phyloP scores from a whole-genome alignment of 1,284 basidiomycete genomes.

The Cutaneotrichosporon spelunceum region DNA sequence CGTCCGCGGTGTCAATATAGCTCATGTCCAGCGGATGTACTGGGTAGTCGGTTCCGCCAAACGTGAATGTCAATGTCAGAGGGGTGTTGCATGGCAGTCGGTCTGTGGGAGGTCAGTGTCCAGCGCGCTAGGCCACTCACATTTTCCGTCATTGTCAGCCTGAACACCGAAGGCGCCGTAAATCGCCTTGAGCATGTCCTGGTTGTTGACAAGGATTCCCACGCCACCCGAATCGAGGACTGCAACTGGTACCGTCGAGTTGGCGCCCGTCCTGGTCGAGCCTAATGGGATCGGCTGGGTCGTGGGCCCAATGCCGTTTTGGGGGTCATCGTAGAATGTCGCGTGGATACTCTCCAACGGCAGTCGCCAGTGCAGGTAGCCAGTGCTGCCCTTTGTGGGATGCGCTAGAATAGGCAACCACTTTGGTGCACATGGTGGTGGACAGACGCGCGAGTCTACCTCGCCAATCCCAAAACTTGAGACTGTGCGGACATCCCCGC shows the following conservation, averaged over 20 bases:
- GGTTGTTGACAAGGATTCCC: slow-evolving; percentile 40
- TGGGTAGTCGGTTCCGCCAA: slow-evolving; percentile 37
- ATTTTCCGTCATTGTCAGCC: slow-evolving; percentile 38
- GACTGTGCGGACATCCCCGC: slow-evolving; percentile 46
- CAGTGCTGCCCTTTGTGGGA: slow-evolving; percentile 40
- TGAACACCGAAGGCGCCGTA: slow-evolving; percentile 40
- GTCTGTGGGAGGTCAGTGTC: slow-evolving; percentile 26
- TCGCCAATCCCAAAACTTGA: slow-evolving; percentile 45
- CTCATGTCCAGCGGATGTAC: slow-evolving; percentile 51
- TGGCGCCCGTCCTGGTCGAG: slow-evolving; percentile 28
- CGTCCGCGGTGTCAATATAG: slow-evolving; percentile 39
- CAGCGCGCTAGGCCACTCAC: slow-evolving; percentile 29
- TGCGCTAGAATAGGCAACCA: slow-evolving; percentile 45
- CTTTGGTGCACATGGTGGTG: slow-evolving; percentile 37
- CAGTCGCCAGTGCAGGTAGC: slow-evolving; percentile 46
- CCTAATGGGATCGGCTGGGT: slow-evolving; percentile 32
- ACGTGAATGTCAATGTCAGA: slow-evolving; percentile 43
- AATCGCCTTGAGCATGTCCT: slow-evolving; percentile 38
- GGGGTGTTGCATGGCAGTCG: slow-evolving; percentile 48
- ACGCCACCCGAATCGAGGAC: slow-evolving; percentile 51
- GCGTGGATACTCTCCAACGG: slow-evolving; percentile 31
- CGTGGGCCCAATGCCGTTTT: slow-evolving; percentile 29
- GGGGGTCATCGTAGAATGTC: slow-evolving; percentile 31
- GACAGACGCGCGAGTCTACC: slow-evolving; percentile 34
- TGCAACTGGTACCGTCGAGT: slow-evolving; percentile 36